These are phyloP conservation scores for Ophiostoma sp. DNA, from an alignment of 2,329 filamentous ascomycete genomes.

Conservation along the genomic window DNA sequence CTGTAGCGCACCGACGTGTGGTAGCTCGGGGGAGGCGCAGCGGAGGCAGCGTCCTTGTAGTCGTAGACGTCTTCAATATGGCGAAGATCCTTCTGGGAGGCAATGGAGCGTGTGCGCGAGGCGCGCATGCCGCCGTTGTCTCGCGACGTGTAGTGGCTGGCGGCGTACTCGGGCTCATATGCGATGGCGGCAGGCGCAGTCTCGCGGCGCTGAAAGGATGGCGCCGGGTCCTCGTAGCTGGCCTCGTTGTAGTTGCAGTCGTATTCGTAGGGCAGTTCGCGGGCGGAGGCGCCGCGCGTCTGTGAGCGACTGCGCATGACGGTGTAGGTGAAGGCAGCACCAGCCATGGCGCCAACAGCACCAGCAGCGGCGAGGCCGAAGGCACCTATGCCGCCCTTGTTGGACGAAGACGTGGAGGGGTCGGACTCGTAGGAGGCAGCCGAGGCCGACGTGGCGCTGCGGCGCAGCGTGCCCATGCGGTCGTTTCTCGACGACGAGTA, in stretches of 20 bases:
- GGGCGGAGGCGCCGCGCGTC: constrained; percentile 32
- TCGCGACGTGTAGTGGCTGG: not conserved
- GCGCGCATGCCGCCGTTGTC: constrained; percentile 7
- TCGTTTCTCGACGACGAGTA: constrained; percentile 20
- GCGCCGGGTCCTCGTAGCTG: constrained; percentile 29
- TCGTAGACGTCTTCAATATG: constrained; percentile 11
- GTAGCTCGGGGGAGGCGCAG: constrained; percentile 3
- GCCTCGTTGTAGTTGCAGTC: constrained; percentile 2
- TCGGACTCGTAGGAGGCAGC: constrained; percentile 24
- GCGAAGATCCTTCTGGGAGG: constrained; percentile 6
- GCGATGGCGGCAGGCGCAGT: not conserved
- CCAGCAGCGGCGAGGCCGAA: constrained; percentile 39
- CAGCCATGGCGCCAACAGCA: constrained; percentile 49
- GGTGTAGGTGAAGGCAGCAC: constrained; percentile 67
- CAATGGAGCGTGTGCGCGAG: constrained; percentile 6
- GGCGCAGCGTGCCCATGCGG: constrained; percentile 20
- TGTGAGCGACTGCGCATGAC: constrained; percentile 51
- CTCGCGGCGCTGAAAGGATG: constrained; percentile 37
- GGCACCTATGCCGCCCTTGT: constrained; percentile 55
- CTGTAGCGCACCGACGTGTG: not conserved
- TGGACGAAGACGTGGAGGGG: constrained; percentile 30
- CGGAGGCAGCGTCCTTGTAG: constrained; percentile 11
- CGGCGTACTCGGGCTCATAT: not conserved
- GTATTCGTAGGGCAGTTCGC: constrained; percentile 38
- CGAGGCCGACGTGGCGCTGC: constrained; percentile 21